phyloP scores from a whole-genome alignment of 148 eudicot genomes.

The Persicaria tinctoria region DNA sequence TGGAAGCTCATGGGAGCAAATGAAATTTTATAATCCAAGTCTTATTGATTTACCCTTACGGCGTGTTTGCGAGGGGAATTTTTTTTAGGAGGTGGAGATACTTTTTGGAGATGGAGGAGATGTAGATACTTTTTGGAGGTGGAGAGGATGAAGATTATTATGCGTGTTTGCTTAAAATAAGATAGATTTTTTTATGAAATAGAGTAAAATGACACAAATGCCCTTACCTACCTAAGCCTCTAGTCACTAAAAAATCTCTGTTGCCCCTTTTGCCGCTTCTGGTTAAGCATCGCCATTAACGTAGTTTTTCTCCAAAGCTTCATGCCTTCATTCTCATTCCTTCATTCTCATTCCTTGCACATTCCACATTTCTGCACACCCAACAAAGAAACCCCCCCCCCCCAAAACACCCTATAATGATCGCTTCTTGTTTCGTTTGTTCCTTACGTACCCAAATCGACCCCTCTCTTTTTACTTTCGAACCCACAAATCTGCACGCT shows the following conservation, averaged over 20 bases:
- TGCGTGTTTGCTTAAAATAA: too few species aligned
- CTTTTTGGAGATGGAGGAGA: too few species aligned
- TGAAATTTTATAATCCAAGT: too few species aligned
- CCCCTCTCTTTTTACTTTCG: neutral
- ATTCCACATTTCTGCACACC: neutral
- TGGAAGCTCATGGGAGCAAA: too few species aligned
- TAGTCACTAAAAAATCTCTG: neutral
- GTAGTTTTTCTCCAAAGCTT: slow-evolving; percentile 7
- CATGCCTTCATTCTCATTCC: neutral
- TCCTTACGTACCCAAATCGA: neutral
- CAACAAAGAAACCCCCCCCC: neutral
- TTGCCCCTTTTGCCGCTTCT: slow-evolving; percentile 6
- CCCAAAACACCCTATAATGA: neutral
- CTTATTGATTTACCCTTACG: too few species aligned
- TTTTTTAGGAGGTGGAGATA: too few species aligned
- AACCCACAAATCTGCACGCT: neutral
- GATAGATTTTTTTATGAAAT: too few species aligned
- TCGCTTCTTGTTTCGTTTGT: too few species aligned
- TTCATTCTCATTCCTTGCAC: neutral
- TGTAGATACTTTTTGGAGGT: too few species aligned
- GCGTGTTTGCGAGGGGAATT: too few species aligned
- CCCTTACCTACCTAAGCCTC: neutral
- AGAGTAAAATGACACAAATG: too few species aligned
- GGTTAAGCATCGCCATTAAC: slow-evolving; percentile 2
- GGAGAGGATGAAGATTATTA: too few species aligned